These are phyloP conservation scores for Aureobasidium leucospermi DNA, from an alignment of 2,329 filamentous ascomycete genomes.

Conservation along the genomic window DNA sequence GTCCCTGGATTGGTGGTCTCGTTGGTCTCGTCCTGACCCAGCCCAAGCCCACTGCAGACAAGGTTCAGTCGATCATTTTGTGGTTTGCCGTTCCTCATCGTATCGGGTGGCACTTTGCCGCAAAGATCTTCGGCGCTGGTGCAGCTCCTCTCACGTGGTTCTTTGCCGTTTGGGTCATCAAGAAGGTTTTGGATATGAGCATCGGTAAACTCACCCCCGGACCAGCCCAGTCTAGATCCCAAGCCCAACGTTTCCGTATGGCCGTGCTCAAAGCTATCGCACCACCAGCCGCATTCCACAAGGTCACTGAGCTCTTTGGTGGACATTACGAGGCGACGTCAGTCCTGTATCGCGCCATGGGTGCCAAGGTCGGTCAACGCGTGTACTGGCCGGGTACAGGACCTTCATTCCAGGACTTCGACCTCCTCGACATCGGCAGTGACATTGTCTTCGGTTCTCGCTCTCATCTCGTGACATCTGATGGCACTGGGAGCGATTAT, in stretches of 20 bases:
- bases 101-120: slow-evolving; percentile 46
- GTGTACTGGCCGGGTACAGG: slow-evolving; percentile 54
- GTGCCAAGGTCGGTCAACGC: slow-evolving; percentile 45
- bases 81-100: slow-evolving; percentile 45
- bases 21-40: slow-evolving; percentile 39
- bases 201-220: slow-evolving; percentile 34
- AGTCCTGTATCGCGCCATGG: slow-evolving; percentile 42
- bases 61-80: slow-evolving; percentile 36
- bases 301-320: slow-evolving; percentile 46
- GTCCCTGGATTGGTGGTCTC: slow-evolving; percentile 36
- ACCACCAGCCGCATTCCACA: slow-evolving; percentile 38
- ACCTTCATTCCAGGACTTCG: slow-evolving; percentile 47
- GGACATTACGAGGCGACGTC: slow-evolving; percentile 51
- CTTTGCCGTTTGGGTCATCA: slow-evolving; percentile 35
- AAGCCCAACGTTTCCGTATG: slow-evolving; percentile 39
- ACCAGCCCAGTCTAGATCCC: slow-evolving; percentile 26
- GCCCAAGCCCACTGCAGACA: slow-evolving; percentile 28
- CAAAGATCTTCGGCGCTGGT: slow-evolving; percentile 34
- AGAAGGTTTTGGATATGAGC: slow-evolving; percentile 32
- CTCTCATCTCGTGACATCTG: slow-evolving; percentile 47
- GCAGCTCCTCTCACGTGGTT: slow-evolving; percentile 42
- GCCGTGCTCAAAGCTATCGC: slow-evolving; percentile 39
- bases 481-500: slow-evolving; percentile 42
- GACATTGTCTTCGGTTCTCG: slow-evolving; percentile 55
- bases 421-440: slow-evolving; percentile 49